Conservation (phyloP, 1,284 basidiomycete species). For the Sanghuangporus baumii region DNA sequence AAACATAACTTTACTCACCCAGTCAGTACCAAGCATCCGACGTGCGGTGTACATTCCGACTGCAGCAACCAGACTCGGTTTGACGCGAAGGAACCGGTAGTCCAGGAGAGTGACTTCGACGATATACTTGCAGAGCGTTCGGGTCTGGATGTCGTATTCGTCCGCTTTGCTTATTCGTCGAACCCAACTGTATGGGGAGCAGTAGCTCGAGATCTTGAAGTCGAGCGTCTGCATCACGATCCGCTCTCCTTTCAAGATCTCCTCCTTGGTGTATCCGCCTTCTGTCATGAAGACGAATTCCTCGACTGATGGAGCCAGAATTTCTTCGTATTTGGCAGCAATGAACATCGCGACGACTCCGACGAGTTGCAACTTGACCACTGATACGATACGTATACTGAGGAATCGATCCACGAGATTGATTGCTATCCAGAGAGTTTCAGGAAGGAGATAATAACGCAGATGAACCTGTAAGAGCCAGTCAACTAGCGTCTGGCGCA, state of each 20-base stretch:
- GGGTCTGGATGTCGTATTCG: conserved; percentile 97
- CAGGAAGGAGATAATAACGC: conserved; percentile 96
- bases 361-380: conserved; percentile 96
- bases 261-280: conserved; percentile 87
- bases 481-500: conserved; percentile 95
- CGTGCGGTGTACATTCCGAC: conserved; percentile 96
- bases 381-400: conserved; percentile 84
- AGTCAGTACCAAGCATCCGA: conserved; percentile 87
- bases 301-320: conserved; percentile 88
- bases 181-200: conserved; percentile 99
- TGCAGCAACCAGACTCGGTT: conserved; percentile 94
- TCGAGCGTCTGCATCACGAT: conserved; percentile 94
- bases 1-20: conserved; percentile 58
- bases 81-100: conserved; percentile 88
- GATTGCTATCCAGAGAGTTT: conserved; percentile 97
- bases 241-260: conserved; percentile 96
- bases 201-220: conserved; percentile 95
- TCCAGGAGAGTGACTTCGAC: conserved; percentile 96
- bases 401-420: conserved; percentile 99
- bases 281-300: conserved; percentile 99
- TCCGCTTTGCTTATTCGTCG: conserved; percentile 98
- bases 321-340: conserved; percentile 98
- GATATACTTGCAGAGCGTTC: conserved; percentile 96
- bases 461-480: conserved; percentile 98
- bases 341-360: conserved; percentile 97